phyloP scores from a whole-genome alignment of 768 basidiomycete species.

The Calocera viscosa region DNA sequence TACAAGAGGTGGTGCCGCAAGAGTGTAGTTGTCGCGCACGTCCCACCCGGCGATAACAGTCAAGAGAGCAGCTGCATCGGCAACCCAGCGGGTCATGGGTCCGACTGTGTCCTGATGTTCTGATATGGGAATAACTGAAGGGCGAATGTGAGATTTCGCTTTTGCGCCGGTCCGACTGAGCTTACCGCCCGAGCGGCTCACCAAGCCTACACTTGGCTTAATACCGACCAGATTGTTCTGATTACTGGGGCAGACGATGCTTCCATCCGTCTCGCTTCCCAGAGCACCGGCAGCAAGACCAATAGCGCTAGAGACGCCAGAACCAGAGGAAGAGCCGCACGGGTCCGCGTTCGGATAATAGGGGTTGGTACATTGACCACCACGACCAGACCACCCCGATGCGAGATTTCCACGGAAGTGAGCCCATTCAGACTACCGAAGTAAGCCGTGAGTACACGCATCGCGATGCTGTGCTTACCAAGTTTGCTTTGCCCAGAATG shows the following conservation, averaged over 20 bases:
- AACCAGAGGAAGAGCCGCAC: slow-evolving; percentile 48
- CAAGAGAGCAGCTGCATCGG: slow-evolving; percentile 32
- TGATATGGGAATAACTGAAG: slow-evolving; percentile 36
- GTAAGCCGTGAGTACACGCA: background rate
- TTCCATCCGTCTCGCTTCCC: slow-evolving; percentile 41
- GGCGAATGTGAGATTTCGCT: background rate
- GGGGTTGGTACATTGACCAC: slow-evolving; percentile 39
- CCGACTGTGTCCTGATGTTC: slow-evolving; percentile 34
- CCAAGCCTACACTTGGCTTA: slow-evolving; percentile 48
- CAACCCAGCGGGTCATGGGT: slow-evolving; percentile 29
- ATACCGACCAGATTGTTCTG: slow-evolving; percentile 47
- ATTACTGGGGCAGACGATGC: slow-evolving; percentile 41
- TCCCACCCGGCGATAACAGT: slow-evolving; percentile 35
- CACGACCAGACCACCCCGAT: slow-evolving; percentile 47
- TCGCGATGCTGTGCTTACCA: background rate
- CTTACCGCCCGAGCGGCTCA: slow-evolving; percentile 46
- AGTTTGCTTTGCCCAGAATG: slow-evolving; percentile 23
- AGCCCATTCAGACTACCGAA: slow-evolving; percentile 35
- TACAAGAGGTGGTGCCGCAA: slow-evolving; percentile 35
- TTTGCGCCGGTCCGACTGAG: background rate
- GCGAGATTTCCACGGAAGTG: slow-evolving; percentile 36
- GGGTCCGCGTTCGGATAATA: slow-evolving; percentile 43
- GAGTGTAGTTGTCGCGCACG: slow-evolving; percentile 32
- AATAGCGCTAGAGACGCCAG: slow-evolving; percentile 42
- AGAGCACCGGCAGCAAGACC: slow-evolving; percentile 33